These are phyloP conservation scores for Mrakiaceae sp. DNA, from an alignment of 1,284 basidiomycete species.

Conservation along the genomic window DNA sequence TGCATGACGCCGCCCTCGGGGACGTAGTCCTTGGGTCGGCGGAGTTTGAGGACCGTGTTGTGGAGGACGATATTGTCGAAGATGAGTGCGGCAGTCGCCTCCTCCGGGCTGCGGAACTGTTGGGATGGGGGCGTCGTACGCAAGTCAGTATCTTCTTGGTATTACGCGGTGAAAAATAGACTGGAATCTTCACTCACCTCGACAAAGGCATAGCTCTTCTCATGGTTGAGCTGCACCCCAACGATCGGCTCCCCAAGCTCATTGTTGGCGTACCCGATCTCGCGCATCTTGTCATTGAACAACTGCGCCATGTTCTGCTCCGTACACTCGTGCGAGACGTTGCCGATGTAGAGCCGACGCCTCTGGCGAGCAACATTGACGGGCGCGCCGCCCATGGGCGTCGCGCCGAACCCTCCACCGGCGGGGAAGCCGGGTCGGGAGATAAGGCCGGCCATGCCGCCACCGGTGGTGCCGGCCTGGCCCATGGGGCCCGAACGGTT, in stretches of 20 bases:
- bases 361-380: conserved; percentile 54
- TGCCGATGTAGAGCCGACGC: conserved; percentile 88
- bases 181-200: conserved; percentile 49
- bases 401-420: conserved; percentile 32
- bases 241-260: conserved; percentile 80
- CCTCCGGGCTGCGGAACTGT: conserved; percentile 91
- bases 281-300: conserved; percentile 91
- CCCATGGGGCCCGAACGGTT: conserved; percentile 55
- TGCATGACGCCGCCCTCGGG: conserved; percentile 44
- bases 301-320: conserved; percentile 81
- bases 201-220: conserved; percentile 95
- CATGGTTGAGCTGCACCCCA: conserved; percentile 88
- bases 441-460: conserved; percentile 15
- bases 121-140: background rate
- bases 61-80: conserved; percentile 95
- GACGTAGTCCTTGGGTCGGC: conserved; percentile 92
- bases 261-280: conserved; percentile 73
- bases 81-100: conserved; percentile 89
- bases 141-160: background rate
- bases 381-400: conserved; percentile 23
- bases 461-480: background rate
- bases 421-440: conserved; percentile 28
- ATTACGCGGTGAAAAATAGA: background rate
- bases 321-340: conserved; percentile 82
- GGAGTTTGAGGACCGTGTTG: conserved; percentile 82